phyloP scores from a whole-genome alignment of 192 early-diverging fungal genomes.

The Thamnidium elegans region DNA sequence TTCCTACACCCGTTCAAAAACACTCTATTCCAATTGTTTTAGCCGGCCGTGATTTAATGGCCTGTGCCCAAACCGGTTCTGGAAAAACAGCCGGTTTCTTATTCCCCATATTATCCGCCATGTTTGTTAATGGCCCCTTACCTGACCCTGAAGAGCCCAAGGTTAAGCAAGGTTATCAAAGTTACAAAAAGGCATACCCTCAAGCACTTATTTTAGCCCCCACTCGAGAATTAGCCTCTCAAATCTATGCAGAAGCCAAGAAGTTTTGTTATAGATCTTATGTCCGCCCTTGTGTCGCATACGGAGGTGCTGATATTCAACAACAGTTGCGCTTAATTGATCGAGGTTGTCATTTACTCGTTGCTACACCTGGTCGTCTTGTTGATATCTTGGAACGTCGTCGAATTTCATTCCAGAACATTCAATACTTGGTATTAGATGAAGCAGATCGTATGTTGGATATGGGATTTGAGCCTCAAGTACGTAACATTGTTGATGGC shows the following conservation, averaged over 20 bases:
- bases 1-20: conserved; percentile 78
- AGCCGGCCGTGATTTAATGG: conserved; percentile 75
- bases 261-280: conserved; percentile 84
- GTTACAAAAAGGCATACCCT: conserved; percentile 54
- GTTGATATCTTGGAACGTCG: conserved; percentile 91
- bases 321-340: conserved; percentile 72
- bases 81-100: conserved; percentile 82
- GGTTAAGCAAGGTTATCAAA: conserved; percentile 9
- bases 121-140: conserved; percentile 50
- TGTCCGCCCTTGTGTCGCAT: conserved; percentile 90
- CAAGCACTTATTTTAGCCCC: conserved; percentile 95
- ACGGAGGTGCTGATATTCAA: conserved; percentile 85
- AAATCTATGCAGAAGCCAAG: conserved; percentile 92
- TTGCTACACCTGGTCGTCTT: conserved; percentile 96
- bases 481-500: conserved; percentile 89
- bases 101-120: conserved; percentile 66
- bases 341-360: conserved; percentile 89
- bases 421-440: conserved; percentile 95
- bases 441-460: conserved; percentile 99
- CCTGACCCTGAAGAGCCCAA: not conserved
- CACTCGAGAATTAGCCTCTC: conserved; percentile 94
- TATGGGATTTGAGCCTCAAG: conserved; percentile 99
- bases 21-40: conserved; percentile 58
- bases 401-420: conserved; percentile 85
- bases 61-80: conserved; percentile 85